Percentiles rank a stretch among this genome's conserved stretches.
Evolutionary conservation across 2,329 filamentous ascomycete genomes (phyloP).

Genomic region (Diaporthe sp.): DNA sequence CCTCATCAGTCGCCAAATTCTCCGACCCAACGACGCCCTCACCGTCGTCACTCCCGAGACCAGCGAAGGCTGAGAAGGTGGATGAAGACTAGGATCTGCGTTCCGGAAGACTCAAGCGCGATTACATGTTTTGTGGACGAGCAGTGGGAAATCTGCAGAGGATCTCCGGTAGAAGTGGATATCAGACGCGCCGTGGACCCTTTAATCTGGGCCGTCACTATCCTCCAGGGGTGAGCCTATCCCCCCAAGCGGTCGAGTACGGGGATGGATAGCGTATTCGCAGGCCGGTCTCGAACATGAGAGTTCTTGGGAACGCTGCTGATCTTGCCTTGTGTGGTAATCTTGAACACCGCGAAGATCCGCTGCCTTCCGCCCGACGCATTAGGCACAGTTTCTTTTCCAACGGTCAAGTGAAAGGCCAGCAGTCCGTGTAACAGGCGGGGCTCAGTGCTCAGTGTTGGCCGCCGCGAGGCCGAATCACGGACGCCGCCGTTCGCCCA

Average conservation of each 20-base stretch:
- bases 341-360: slow-evolving; percentile 9
- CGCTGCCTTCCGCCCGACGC: slow-evolving; percentile 1
- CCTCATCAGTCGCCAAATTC: slow-evolving; percentile 23
- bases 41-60: slow-evolving; percentile 23
- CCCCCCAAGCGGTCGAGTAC: slow-evolving; percentile 16
- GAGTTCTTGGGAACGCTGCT: neutral
- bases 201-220: slow-evolving; percentile 39
- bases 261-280: neutral
- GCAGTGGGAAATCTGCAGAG: slow-evolving; percentile 35
- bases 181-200: slow-evolving; percentile 38
- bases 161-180: slow-evolving; percentile 37
- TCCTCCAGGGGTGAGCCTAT: slow-evolving; percentile 32
- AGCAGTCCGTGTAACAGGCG: slow-evolving; percentile 29
- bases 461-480: slow-evolving; percentile 16
- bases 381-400: slow-evolving; percentile 17
- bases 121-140: slow-evolving; percentile 30
- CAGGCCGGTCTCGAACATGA: slow-evolving; percentile 19
- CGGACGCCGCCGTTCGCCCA: slow-evolving; percentile 28
- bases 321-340: slow-evolving; percentile 14
- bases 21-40: slow-evolving; percentile 26
- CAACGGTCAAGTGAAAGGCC: slow-evolving; percentile 30
- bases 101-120: slow-evolving; percentile 29
- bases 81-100: slow-evolving; percentile 22
- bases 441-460: slow-evolving; percentile 9
- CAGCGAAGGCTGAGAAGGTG: slow-evolving; percentile 19